Base-by-base conservation (phyloP, 148 eudicot species). In the Rhododendron vialii region DNA sequence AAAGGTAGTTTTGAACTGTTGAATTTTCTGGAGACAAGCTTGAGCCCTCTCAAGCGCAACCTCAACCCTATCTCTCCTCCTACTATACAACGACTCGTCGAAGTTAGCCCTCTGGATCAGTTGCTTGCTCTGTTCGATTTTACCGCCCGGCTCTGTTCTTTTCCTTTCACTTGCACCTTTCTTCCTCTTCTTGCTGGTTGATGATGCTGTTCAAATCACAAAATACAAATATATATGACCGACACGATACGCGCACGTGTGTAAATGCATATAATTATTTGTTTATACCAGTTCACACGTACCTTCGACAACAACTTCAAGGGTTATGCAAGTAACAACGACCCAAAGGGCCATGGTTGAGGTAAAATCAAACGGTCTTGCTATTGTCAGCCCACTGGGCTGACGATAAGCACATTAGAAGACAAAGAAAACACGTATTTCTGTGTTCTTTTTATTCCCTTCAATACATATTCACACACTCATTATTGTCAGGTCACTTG, bases 11-110 rank as follows among this genome's bases (percentile, higher is more conserved):
- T 90, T 92, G 65, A 91, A 85, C 7, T 89, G 90, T 26, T 90
- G 89, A 88, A 92, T 92, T 86, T 92, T 92, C 11, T 82, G 87
- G 77, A 92, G 84, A 89, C 94, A 92, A 69, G 91, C 91, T 57
- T 88, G 89, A 86, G 93, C 94, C 82, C 82, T 92, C 76, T 90
- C 89, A 47, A 92, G 86, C 18, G 73, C 93, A 36, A 87, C 88
- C 87, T 92, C 94, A 14, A 92, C 93, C 55, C 93, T 89, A 45
- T 90, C 92, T n/a, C 80, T 85, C 14, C 63, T 67, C 74, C 78
- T 47, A 65, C 41, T 82, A 20, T 0, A 11, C 28, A 0, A 2
- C 0, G 24, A 26, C 43, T 22, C 35, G 10, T 2, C 10, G 7
- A 36, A 7, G 22, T 48, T 85, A 81, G n/a, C 71, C 43, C 30